phyloP scores from a whole-genome alignment of 805 yeast genomes.

The Ogataea salicorniae region DNA sequence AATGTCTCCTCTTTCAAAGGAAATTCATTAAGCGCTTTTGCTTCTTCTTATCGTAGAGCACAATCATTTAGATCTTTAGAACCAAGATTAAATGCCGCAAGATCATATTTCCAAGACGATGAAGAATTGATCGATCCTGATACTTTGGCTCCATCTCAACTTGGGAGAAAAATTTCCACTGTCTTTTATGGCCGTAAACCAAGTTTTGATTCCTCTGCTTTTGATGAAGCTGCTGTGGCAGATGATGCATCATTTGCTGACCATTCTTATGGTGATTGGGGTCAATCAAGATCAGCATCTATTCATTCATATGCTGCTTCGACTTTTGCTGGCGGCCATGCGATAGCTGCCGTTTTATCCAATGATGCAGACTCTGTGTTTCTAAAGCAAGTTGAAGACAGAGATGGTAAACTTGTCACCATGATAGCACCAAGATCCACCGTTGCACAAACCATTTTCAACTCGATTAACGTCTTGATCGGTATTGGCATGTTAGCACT shows the following conservation, averaged over 20 bases:
- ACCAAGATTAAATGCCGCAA: conserved; percentile 48
- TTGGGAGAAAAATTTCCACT: conserved; percentile 61
- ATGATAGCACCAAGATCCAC: conserved; percentile 79
- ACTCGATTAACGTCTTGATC: conserved; percentile 59
- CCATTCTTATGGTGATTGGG: conserved; percentile 26
- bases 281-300: conserved; percentile 22
- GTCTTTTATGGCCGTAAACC: conserved; percentile 31
- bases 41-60: conserved; percentile 74
- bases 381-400: conserved; percentile 54
- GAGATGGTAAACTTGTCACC: conserved; percentile 65
- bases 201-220: conserved; percentile 19
- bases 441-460: conserved; percentile 64
- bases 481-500: conserved; percentile 67
- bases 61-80: conserved; percentile 59
- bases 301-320: conserved; percentile 24
- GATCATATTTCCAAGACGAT: conserved; percentile 59
- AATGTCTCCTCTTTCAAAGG: conserved; percentile 56
- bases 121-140: conserved; percentile 69
- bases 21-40: conserved; percentile 72
- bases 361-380: conserved; percentile 26
- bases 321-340: conserved; percentile 10
- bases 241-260: conserved; percentile 40
- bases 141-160: conserved; percentile 57
- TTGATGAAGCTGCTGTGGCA: conserved; percentile 33
- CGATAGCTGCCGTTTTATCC: conserved; percentile 17